Percentiles rank a stretch among this genome's conserved stretches.
phyloP scores from a whole-genome alignment of 2,329 filamentous ascomycete genomes.

The Cordyceps cicadae region DNA sequence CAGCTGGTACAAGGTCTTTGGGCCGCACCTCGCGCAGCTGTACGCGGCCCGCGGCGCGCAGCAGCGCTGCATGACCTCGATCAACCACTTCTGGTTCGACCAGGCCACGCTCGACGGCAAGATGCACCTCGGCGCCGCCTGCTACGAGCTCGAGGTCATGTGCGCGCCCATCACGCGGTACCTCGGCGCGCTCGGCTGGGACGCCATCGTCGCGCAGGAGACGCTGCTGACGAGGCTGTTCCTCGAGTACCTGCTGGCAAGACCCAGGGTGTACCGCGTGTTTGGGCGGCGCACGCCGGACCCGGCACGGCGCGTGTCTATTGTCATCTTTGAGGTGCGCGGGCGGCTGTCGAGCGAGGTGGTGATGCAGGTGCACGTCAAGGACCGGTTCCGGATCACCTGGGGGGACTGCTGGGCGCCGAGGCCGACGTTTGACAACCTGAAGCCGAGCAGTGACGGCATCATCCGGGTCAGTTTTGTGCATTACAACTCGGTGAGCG shows the following conservation, averaged over 20 bases:
- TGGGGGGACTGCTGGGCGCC: too few species aligned
- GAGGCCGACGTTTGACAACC: too few species aligned
- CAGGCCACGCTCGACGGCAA: background rate
- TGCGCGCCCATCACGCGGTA: background rate
- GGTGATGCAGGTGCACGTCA: too few species aligned
- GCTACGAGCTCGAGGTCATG: background rate
- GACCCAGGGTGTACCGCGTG: too few species aligned
- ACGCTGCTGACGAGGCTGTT: background rate
- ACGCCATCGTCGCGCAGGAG: background rate
- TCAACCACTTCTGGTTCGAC: background rate
- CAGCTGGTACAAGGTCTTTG: too few species aligned
- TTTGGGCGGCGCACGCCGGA: too few species aligned
- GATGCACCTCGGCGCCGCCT: background rate
- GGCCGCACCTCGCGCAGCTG: too few species aligned
- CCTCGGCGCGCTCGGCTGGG: background rate
- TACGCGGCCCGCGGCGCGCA: too few species aligned
- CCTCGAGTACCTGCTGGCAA: background rate
- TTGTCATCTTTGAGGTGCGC: too few species aligned
- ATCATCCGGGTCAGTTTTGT: background rate
- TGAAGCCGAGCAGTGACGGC: background rate
- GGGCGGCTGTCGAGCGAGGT: too few species aligned
- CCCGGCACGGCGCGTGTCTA: too few species aligned
- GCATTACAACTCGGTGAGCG: background rate
- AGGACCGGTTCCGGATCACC: too few species aligned
- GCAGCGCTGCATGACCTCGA: background rate